Evolutionary conservation across 345 rosid genomes (phyloP).

Genomic region (Gossypium australe): DNA sequence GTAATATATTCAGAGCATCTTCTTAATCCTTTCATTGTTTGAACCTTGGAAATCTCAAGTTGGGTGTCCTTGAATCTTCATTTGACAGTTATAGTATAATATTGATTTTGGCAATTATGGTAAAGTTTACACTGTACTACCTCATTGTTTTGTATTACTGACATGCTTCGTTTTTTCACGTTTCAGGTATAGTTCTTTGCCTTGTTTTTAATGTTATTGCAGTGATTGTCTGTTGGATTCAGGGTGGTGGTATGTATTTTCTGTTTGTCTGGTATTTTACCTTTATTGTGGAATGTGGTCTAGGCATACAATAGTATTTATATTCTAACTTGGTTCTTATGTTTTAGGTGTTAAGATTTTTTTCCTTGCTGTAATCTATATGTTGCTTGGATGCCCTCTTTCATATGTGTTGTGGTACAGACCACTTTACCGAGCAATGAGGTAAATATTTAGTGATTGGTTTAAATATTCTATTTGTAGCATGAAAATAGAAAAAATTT

Average conservation of each 20-base stretch:
- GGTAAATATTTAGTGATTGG: slow-evolving; percentile 34
- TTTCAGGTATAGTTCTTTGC: slow-evolving; percentile 85
- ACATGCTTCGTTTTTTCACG: not conserved
- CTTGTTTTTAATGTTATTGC: slow-evolving; percentile 82
- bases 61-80: not conserved
- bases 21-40: not conserved
- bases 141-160: not conserved
- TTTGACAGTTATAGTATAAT: not conserved
- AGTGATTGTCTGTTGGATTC: slow-evolving; percentile 78
- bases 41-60: not conserved
- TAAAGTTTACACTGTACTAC: not conserved
- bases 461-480: not conserved
- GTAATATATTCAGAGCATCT: not conserved
- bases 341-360: slow-evolving; percentile 79
- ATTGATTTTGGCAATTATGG: not conserved
- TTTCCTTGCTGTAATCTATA: slow-evolving; percentile 85
- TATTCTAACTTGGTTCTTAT: slow-evolving; percentile 14
- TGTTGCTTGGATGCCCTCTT: slow-evolving; percentile 74
- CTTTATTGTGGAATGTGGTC: not conserved
- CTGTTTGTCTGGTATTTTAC: not conserved
- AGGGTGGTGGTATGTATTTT: slow-evolving; percentile 75
- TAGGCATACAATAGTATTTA: not conserved
- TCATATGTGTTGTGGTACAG: slow-evolving; percentile 95
- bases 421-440: slow-evolving; percentile 96
- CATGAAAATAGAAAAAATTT: slow-evolving; percentile 2